Evolutionary conservation across 306 rosid genomes (phyloP), one percentile per base, ranked within the genome.

Genomic region (Alnus glutinosa): DNA sequence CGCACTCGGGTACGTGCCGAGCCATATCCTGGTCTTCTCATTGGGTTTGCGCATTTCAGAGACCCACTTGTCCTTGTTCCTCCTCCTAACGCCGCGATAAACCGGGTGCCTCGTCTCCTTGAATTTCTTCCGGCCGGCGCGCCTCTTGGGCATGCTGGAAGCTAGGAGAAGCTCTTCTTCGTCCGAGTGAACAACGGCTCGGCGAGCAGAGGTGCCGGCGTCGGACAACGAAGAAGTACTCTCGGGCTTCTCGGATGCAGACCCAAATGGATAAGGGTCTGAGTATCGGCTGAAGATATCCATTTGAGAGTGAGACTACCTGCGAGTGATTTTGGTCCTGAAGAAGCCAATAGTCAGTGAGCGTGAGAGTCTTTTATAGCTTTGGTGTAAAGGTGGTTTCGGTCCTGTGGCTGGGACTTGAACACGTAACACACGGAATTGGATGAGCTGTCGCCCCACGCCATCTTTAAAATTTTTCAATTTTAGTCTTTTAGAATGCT

Each of bases 31-130:
- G 0, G 89, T 18, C 49, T 88, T 93, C 69, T 79, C 82, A 34
- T 88, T 73, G 1, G 98, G 98, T 34, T 91, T 92, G 0, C 98
- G 87, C 36, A 95, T 73, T 77, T 95, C 98, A 49, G 96, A 92
- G 1, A 92, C 98, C 98, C 98, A 95, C 78, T 89, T 95, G 87
- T 89, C 77, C 6, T 88, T 90, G 82, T 90, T 87, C 82, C 98
- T 84, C 4, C 79, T 71, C 0, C 98, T 70, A 12, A 95, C 93
- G 9, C 98, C 98, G 3, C 96, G 71, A 55, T 81, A 95, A 39
- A 95, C 87, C 0, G 98, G 98, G 78, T 95, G 98, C 12, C 98
- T 78, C 0, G 98, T 95, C 78, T 92, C 98, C 73, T 86, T 91
- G 79, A 92, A 92, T 0, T 88, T 77, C 28, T 81, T 79, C 13